Percentiles rank a stretch among this genome's conserved stretches.
phyloP scores from a whole-genome alignment of 2,329 filamentous ascomycete genomes.

The Orbilia brochopaga region DNA sequence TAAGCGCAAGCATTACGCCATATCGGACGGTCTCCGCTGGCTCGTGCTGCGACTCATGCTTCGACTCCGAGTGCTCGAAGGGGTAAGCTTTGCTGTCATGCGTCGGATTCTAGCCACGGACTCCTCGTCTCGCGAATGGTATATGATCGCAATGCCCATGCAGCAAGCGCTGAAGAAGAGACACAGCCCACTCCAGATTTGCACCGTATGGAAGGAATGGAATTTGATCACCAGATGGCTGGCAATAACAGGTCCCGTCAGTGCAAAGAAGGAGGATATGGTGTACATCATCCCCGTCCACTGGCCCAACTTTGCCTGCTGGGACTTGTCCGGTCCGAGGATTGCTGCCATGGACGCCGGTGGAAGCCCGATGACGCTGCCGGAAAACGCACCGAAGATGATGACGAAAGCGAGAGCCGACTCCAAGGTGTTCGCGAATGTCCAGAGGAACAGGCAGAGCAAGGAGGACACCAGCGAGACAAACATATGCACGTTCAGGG shows the following conservation, averaged over 20 bases:
- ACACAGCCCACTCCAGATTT: constrained; percentile 39
- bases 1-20: constrained; percentile 9
- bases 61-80: constrained; percentile 31
- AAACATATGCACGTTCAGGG: constrained; percentile 32
- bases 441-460: constrained; percentile 43
- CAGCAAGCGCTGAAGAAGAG: constrained; percentile 38
- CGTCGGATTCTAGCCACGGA: constrained; percentile 14
- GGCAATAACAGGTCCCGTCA: constrained; percentile 33
- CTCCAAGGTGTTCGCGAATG: constrained; percentile 23
- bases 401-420: constrained; percentile 35
- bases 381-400: constrained; percentile 44
- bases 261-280: constrained; percentile 41
- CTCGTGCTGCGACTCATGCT: constrained; percentile 40
- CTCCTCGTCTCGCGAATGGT: constrained; percentile 39
- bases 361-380: constrained; percentile 43
- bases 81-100: constrained; percentile 27
- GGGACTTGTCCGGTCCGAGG: constrained; percentile 20
- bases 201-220: constrained; percentile 30
- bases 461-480: constrained; percentile 40
- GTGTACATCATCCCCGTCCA: constrained; percentile 51
- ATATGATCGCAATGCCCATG: constrained; percentile 30
- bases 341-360: constrained; percentile 45
- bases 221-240: constrained; percentile 35
- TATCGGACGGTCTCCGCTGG: constrained; percentile 25
- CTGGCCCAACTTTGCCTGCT: constrained; percentile 40